Base-by-base conservation (phyloP, 2,329 filamentous ascomycete species). In the Gliomastix tumulicola region DNA sequence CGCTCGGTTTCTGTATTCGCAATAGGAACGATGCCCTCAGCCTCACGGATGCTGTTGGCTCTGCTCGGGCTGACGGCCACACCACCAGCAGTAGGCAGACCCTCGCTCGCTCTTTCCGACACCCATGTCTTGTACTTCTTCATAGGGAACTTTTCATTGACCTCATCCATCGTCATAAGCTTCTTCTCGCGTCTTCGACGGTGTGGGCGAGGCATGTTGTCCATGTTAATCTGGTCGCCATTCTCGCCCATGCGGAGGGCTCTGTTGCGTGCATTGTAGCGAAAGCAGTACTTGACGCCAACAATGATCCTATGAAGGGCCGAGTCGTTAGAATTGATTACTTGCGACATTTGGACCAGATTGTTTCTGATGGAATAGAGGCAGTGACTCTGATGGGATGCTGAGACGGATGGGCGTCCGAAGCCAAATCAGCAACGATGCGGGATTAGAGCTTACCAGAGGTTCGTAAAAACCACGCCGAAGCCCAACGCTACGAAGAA, bases 281-380 rank as follows among this genome's bases (percentile, higher is more conserved):
- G 78, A 64, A 98, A 98, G 66, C 92, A 98, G 62, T 98, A 98
- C 66, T 98, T 98, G 43, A 98, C 92, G 49, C 92, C 92, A 42
- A 98, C 92, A 50, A 98, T 98, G 53, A 98, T 98, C 92, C 92
- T 98, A 9, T 25, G n/a, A 16, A 19, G 21, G 12, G 20, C 17
- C 15, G 17, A 28, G 25, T n/a, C 25, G 25, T n/a, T n/a, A 28
- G 25, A 16, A n/a, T n/a, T n/a, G n/a, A n/a, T n/a, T n/a, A n/a
- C n/a, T n/a, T n/a, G n/a, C n/a, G n/a, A n/a, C n/a, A n/a, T n/a
- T n/a, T n/a, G n/a, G n/a, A n/a, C n/a, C n/a, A n/a, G n/a, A n/a
- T n/a, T n/a, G n/a, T n/a, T n/a, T n/a, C n/a, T n/a, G n/a, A n/a
- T n/a, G n/a, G n/a, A n/a, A n/a, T n/a, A n/a, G n/a, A n/a, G n/a